Conservation (phyloP, 139 green algal genomes). For the Coelastrella sp. region DNA sequence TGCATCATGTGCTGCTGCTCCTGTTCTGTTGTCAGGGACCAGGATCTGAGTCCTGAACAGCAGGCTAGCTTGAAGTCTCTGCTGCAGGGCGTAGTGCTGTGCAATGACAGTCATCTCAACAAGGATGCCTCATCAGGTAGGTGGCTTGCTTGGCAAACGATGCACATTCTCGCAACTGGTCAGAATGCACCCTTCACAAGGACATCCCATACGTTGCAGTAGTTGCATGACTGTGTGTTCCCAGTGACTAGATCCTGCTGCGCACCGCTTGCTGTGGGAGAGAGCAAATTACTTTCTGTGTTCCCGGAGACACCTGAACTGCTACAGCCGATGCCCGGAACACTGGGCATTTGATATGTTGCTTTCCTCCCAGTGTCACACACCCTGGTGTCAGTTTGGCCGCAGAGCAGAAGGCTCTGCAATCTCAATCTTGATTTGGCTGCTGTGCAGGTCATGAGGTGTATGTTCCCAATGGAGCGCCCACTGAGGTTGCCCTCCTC, state of each 20-base stretch:
- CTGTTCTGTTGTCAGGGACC: not conserved
- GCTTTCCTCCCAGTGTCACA: too few species aligned
- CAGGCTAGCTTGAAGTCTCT: slow-evolving; percentile 3
- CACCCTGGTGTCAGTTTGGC: too few species aligned
- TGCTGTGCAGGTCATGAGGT: not conserved
- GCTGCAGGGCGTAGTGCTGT: slow-evolving; percentile 53
- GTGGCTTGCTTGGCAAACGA: not conserved
- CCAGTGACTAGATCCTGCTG: too few species aligned
- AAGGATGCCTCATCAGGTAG: slow-evolving; percentile 12
- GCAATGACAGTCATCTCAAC: slow-evolving; percentile 55
- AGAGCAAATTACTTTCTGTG: too few species aligned
- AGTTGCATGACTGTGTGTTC: too few species aligned
- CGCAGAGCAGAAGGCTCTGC: not conserved
- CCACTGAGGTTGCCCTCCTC: slow-evolving; percentile 54
- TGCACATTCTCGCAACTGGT: too few species aligned
- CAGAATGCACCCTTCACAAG: too few species aligned
- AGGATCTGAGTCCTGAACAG: not conserved
- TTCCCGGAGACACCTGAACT: too few species aligned
- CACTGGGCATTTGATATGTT: too few species aligned
- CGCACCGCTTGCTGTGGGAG: too few species aligned
- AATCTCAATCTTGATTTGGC: not conserved
- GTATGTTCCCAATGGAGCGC: slow-evolving; percentile 46
- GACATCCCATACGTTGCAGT: too few species aligned
- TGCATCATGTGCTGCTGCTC: not conserved
- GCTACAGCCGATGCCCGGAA: too few species aligned